Base-by-base conservation (phyloP, 2,329 filamentous ascomycete genomes). In the Ceratocystiopsis minuta region DNA sequence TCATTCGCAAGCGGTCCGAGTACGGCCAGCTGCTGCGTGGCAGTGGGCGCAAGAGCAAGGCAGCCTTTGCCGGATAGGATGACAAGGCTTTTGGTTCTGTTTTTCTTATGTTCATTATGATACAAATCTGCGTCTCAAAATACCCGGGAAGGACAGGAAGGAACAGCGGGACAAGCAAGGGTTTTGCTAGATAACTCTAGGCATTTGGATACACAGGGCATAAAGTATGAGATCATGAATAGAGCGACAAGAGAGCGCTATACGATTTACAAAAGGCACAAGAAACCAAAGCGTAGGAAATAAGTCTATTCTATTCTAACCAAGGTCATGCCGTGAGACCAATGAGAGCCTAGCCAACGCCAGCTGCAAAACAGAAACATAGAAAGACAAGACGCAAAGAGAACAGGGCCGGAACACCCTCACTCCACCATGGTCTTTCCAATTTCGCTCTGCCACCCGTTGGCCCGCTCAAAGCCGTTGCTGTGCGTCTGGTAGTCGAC, bases 361-460 rank as follows among this genome's bases (percentile, higher is more conserved):
- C 24, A 28, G 24, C 24, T 10, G 5, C 6, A 17, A 17, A 13
- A 7, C 14, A 36, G 17, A 31, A 34, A 24, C 10, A 33, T 6
- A 15, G 31, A 12, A 6, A 14, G 13, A 14, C 5, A 28, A 35
- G 11, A 34, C 16, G 9, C 16, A 36, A 28, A 36, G 3, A 9
- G 24, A 24, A 34, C 4, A 32, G 41, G 16, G 35, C 16, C 28
- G 34, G n/a, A 3, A 18, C 24, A 6, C 3, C 13, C 16, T 44
- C 39, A 65, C 14, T 58, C 54, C 34, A 55, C 59, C 78, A 84
- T 84, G 14, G 66, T 67, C 68, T 85, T 86, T 34, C 82, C 83
- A 68, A 94, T 93, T 62, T 92, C 80, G 54, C 80, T 86, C 59
- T 78, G 62, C 85, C 86, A 94, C 28, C 75, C 72, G 48, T 74